Evolutionary conservation across 495 filamentous ascomycete species (phyloP).

Genomic region (Neurospora sp.): DNA sequence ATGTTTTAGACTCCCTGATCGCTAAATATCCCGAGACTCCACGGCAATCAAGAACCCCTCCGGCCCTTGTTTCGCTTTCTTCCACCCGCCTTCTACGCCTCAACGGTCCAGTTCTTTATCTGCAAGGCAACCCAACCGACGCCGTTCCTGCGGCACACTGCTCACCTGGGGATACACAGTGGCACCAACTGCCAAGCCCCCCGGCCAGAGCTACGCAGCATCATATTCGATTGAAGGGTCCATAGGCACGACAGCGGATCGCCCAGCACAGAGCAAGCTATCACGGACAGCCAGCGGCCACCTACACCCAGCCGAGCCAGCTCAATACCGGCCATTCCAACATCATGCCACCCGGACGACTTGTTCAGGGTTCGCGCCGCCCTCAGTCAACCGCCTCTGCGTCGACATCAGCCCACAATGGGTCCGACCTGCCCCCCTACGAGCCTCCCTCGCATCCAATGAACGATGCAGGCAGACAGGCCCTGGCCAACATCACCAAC

Average conservation of each 20-base stretch:
- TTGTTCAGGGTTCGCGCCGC: slow-evolving; percentile 10
- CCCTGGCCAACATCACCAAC: slow-evolving; percentile 22
- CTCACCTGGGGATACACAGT: background rate
- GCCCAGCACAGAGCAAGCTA: background rate
- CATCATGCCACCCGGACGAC: background rate
- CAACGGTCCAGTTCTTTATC: background rate
- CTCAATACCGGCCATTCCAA: background rate
- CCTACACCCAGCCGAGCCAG: background rate
- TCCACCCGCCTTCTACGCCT: background rate
- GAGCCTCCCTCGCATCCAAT: slow-evolving; percentile 46
- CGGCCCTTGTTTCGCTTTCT: background rate
- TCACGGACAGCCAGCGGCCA: background rate
- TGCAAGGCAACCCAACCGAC: background rate
- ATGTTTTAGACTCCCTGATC: background rate
- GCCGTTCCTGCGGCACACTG: background rate
- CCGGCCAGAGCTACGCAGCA: background rate
- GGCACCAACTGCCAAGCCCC: background rate
- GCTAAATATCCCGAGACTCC: background rate
- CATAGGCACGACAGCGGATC: background rate
- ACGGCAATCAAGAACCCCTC: background rate
- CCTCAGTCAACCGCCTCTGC: background rate
- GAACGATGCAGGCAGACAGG: slow-evolving; percentile 17
- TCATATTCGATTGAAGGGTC: background rate
- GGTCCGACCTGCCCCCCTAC: slow-evolving; percentile 45
- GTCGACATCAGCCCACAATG: slow-evolving; percentile 1